These are phyloP conservation scores for Lipomyces orientalis DNA, from an alignment of 805 yeast species.

Conservation along the genomic window DNA sequence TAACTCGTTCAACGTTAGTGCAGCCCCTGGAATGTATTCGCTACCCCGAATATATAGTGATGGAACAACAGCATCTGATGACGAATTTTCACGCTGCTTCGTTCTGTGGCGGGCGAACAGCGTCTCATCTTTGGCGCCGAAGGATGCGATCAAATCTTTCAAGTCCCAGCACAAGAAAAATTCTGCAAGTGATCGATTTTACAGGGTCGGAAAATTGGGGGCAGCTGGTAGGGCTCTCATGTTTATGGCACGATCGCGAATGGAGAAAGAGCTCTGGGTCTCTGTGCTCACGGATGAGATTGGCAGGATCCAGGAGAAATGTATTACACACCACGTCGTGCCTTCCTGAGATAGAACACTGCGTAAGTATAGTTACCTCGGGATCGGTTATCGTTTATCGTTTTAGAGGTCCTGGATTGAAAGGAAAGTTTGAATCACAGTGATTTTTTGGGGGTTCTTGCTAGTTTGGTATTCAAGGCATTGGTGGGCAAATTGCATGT, in stretches of 20 bases:
- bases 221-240: slow-evolving; percentile 70
- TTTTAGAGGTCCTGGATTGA: neutral
- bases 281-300: slow-evolving; percentile 46
- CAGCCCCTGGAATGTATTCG: slow-evolving; percentile 45
- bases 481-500: neutral
- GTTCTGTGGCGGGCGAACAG: slow-evolving; percentile 66
- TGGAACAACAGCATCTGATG: slow-evolving; percentile 85
- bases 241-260: slow-evolving; percentile 80
- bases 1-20: slow-evolving; percentile 25
- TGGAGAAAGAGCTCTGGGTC: slow-evolving; percentile 87
- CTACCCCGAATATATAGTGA: slow-evolving; percentile 77
- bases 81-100: slow-evolving; percentile 74
- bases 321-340: slow-evolving; percentile 12
- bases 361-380: neutral
- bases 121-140: slow-evolving; percentile 4
- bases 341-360: neutral
- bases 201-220: slow-evolving; percentile 59
- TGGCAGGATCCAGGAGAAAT: slow-evolving; percentile 37
- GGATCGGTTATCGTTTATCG: neutral
- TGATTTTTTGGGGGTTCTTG: neutral
- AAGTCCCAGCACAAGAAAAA: slow-evolving; percentile 22
- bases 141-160: slow-evolving; percentile 17
- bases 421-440: neutral
- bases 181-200: slow-evolving; percentile 38
- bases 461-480: neutral